Base-by-base conservation (phyloP, 805 yeast genomes). In the Myxozyma nipponensis region DNA sequence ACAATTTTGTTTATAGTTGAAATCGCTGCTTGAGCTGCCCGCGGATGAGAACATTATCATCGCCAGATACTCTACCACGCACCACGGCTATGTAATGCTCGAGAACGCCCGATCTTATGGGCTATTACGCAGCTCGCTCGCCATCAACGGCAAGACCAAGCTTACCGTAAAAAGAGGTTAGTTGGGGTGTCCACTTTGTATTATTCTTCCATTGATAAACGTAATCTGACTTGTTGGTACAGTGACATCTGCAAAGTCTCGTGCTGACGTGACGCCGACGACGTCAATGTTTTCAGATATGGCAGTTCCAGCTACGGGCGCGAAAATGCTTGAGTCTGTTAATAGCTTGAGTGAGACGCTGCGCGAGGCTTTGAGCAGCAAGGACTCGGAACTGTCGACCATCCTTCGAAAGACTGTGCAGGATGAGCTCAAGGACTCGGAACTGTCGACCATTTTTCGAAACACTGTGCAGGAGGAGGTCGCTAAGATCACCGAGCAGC, bases 61-160 rank as follows among this genome's bases (percentile, higher is more conserved):
- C 30, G 46, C 39, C 24, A 44, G 58, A 21, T 52, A 48, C 45
- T 54, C 58, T 15, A 52, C 53, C 6, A 39, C 53, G 13, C 18
- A 42, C 25, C 44, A 35, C 19, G 53, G 52, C 18, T 47, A 42
- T 23, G 37, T 46, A 4, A 36, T 47, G 3, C 45, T 54, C 7
- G 58, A 54, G 37, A 25, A 43, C 17, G 18, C 39, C 17, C 34
- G 30, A 2, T 45, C 55, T 3, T 51, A 51, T 22, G 53, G 42
- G 38, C 36, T 40, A 18, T 46, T 50, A 39, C 34, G 52, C 13
- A 46, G 43, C 26, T 52, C 58, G 18, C 47, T 54, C 10, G 42
- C 38, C 21, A 54, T 42, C 10, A 52, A 52, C 47, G 40, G 42
- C 25, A 54, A 52, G 42, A 55, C 49, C 3, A 54, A 47, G 38